Percentiles rank a stretch among this genome's conserved stretches.
Evolutionary conservation across 176 grass and related monocot genomes (phyloP).

Genomic region (Avena insularis): DNA sequence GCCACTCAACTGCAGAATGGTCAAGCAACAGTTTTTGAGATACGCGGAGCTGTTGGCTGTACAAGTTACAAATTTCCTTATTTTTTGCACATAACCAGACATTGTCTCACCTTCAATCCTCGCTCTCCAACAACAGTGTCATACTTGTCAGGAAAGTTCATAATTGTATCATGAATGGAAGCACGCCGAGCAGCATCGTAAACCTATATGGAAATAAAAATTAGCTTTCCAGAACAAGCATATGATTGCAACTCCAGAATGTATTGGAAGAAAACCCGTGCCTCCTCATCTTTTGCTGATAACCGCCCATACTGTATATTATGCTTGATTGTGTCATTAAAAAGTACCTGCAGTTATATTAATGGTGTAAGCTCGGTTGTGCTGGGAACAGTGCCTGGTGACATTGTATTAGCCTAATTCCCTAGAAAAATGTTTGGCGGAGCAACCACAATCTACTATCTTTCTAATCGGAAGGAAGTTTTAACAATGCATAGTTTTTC

Average conservation of each 20-base stretch:
- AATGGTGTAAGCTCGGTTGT: constrained; percentile 30
- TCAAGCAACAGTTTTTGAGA: constrained; percentile 34
- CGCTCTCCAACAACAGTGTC: constrained; percentile 94
- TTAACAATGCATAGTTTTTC: not conserved
- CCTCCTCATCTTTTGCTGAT: constrained; percentile 93
- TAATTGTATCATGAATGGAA: constrained; percentile 89
- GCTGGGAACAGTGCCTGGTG: constrained; percentile 2
- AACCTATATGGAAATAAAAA: constrained; percentile 51
- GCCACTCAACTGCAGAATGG: constrained; percentile 77
- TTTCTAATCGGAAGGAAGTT: constrained; percentile 18
- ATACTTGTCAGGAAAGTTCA: constrained; percentile 93
- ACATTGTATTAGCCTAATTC: not conserved
- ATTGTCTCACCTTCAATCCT: constrained; percentile 82
- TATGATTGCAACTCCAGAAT: constrained; percentile 30
- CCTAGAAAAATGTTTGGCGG: not conserved
- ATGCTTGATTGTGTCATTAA: constrained; percentile 97
- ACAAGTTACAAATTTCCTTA: not conserved
- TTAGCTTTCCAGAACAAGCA: constrained; percentile 35
- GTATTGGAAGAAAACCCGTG: constrained; percentile 48
- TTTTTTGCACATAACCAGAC: constrained; percentile 12
- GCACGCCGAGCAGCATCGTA: constrained; percentile 84
- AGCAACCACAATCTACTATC: constrained; percentile 12
- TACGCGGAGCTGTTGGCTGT: constrained; percentile 7
- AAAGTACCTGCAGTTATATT: constrained; percentile 79
- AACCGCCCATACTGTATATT: constrained; percentile 96